Evolutionary conservation across 371 early-diverging fungal species (phyloP).

Genomic region (Mortierella sp.): DNA sequence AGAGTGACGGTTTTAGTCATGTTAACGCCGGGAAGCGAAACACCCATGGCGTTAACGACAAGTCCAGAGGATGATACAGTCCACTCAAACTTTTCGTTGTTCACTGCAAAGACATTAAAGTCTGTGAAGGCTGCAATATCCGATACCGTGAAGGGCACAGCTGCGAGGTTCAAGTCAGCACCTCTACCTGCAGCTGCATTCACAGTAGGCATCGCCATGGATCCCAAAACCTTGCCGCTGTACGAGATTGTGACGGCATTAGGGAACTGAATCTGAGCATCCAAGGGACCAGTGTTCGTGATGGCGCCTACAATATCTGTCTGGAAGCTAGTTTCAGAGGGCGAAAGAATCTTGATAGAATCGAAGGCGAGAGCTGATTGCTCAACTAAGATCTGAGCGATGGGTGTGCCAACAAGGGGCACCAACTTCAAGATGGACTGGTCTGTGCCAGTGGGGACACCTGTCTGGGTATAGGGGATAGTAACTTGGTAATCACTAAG

Average conservation of each 20-base stretch:
- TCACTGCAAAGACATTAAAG: conserved; percentile 67
- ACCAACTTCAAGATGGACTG: conserved; percentile 60
- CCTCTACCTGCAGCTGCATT: conserved; percentile 60
- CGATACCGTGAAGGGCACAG: conserved; percentile 59
- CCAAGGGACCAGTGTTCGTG: conserved; percentile 69
- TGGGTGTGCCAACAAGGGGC: conserved; percentile 66
- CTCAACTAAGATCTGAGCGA: conserved; percentile 66
- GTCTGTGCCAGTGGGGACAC: conserved; percentile 61
- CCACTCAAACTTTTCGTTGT: conserved; percentile 70
- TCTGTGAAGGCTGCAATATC: conserved; percentile 64
- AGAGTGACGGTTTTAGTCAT: conserved; percentile 69
- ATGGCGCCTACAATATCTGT: conserved; percentile 67
- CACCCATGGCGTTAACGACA: conserved; percentile 68
- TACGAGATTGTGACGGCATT: conserved; percentile 63
- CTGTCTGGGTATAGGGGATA: conserved; percentile 63
- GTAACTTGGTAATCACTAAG: conserved; percentile 65
- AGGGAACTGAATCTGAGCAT: conserved; percentile 69
- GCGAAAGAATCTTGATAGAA: conserved; percentile 57
- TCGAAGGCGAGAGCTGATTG: conserved; percentile 59
- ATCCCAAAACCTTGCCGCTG: conserved; percentile 61
- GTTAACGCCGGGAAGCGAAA: conserved; percentile 63
- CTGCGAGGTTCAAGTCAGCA: conserved; percentile 62
- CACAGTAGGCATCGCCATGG: conserved; percentile 63
- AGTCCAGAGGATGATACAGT: conserved; percentile 61
- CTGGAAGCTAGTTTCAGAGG: conserved; percentile 60